Evolutionary conservation across 1,139 yeast genomes (phyloP).

Genomic region (Candida tunisiensis): DNA sequence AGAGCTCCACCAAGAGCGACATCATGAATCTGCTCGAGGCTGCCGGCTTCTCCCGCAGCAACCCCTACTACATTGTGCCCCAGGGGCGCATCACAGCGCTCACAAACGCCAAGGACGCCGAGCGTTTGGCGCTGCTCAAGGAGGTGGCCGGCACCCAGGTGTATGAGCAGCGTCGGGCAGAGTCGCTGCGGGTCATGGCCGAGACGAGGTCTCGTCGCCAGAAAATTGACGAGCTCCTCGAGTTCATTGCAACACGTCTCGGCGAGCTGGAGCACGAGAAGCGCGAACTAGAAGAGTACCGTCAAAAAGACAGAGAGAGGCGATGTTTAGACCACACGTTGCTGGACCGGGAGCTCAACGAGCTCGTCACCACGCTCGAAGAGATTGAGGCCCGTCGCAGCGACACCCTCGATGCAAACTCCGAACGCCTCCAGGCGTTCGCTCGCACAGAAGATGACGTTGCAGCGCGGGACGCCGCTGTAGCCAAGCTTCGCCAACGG

Average conservation of each 20-base stretch:
- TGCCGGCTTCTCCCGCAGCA: conserved; percentile 83
- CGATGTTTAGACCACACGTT: conserved; percentile 50
- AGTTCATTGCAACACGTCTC: conserved; percentile 53
- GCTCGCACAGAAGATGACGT: conserved; percentile 28
- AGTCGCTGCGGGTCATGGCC: conserved; percentile 65
- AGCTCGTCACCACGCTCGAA: conserved; percentile 44
- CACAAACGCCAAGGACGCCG: conserved; percentile 79
- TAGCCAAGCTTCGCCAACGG: not conserved
- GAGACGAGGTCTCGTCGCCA: conserved; percentile 53
- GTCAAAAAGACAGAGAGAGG: conserved; percentile 46
- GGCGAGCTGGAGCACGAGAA: conserved; percentile 71
- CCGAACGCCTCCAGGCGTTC: conserved; percentile 27
- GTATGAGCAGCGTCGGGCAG: conserved; percentile 67
- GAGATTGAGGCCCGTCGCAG: conserved; percentile 43
- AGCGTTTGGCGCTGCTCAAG: conserved; percentile 60
- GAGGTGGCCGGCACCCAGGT: conserved; percentile 94
- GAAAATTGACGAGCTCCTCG: conserved; percentile 60
- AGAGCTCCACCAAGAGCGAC: conserved; percentile 66
- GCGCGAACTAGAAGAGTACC: conserved; percentile 54
- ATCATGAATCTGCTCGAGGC: conserved; percentile 72
- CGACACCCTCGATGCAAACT: conserved; percentile 29
- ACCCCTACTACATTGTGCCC: conserved; percentile 93
- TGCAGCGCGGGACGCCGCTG: conserved; percentile 12
- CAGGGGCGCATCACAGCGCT: conserved; percentile 75
- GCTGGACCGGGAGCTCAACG: conserved; percentile 33